Percentiles rank a stretch among this genome's conserved stretches.
Conservation (phyloP, 2,329 filamentous ascomycete genomes). For the Capronia americana region DNA sequence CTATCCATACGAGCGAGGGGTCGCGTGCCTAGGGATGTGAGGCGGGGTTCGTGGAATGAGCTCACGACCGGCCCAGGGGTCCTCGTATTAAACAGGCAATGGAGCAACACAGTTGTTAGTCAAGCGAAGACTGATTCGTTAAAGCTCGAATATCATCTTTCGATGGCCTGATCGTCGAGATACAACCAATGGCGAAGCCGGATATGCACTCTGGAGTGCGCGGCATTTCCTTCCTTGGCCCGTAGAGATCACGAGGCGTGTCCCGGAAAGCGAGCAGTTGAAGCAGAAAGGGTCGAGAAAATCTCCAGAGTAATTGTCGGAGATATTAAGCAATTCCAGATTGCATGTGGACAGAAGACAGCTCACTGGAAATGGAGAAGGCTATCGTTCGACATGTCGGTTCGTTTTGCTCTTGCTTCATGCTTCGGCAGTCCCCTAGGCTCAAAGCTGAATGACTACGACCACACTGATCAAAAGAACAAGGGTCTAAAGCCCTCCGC, state of each 20-base stretch:
- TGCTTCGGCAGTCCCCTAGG: background rate
- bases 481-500: slow-evolving; percentile 55
- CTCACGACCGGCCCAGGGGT: slow-evolving; percentile 6
- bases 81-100: slow-evolving; percentile 13
- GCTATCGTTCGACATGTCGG: background rate
- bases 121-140: slow-evolving; percentile 20
- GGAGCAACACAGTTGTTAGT: slow-evolving; percentile 17
- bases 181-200: background rate
- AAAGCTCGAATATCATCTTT: slow-evolving; percentile 11
- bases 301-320: background rate
- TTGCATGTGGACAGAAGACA: background rate
- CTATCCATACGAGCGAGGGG: slow-evolving; percentile 20
- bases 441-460: background rate
- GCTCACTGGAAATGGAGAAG: background rate
- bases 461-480: slow-evolving; percentile 3
- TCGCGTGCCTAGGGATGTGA: slow-evolving; percentile 20
- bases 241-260: background rate
- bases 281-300: background rate
- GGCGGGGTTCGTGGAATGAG: slow-evolving; percentile 20
- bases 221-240: background rate
- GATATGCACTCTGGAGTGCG: background rate
- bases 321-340: background rate
- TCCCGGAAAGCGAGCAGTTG: background rate
- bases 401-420: background rate
- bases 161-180: slow-evolving; percentile 8